Evolutionary conservation across 805 yeast species (phyloP), one percentile per base, ranked within the genome.

Genomic region (Candida tallmaniae): DNA sequence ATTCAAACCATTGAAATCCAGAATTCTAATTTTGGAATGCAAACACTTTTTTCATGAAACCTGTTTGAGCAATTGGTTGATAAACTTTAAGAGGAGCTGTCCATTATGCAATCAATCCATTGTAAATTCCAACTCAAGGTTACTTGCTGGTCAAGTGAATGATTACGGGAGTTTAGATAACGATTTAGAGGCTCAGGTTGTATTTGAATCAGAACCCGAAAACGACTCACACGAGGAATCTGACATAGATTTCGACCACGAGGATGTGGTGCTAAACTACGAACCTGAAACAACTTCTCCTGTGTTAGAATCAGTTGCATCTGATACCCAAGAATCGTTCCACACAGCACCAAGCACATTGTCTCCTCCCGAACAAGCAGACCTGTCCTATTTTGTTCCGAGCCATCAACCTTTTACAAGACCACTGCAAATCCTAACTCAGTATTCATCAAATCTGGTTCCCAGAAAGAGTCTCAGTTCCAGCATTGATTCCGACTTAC

Each of bases 1-100:
- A 41, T 78, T 71, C 45, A 54, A 58, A 8, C 68, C 70, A 11
- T 65, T 74, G 21, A 59, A 56, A 36, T 62, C 74, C 15, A 58
- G 61, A 31, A 75, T 78, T 13, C 60, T 77, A 56, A 60, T 68
- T 15, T 59, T 78, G 31, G 78, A 76, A 6, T 78, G 84, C 49
- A 70, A 72, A 33, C 84, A 78, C 51, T 74, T 76, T 41, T 78
- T 68, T 55, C 84, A 78, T 48, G 70, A 68, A 28, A 60, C 58
- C 17, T 78, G 84, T 49, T 67, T 78, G 32, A 60, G 77, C 16
- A 74, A 74, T 39, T 78, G 84, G 84, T 63, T 78, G 27, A 64
- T 77, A 11, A 62, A 65, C 40, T 73, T 76, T 45, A 63, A 70
- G 34, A 62, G 74, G 38, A 58, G 62, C 23, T 78, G 84, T 46